Conservation (phyloP, 83 land plant genomes). For the Picea abies region DNA sequence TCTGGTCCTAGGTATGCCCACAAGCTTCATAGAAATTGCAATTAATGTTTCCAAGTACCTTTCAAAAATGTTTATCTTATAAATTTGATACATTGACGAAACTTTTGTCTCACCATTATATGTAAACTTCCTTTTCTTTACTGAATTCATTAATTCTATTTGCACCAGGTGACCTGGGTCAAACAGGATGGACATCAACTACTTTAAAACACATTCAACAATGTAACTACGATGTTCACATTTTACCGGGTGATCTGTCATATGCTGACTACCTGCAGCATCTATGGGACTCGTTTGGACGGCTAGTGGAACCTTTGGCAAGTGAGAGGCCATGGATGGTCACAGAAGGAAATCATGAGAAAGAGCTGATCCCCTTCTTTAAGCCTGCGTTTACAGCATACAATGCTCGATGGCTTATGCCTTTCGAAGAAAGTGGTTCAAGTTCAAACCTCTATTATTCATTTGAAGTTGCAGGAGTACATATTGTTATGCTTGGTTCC, state of each 20-base stretch:
- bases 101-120: not conserved
- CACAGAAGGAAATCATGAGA: constrained; percentile 69
- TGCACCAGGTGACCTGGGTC: constrained; percentile 75
- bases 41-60: not conserved
- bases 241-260: constrained; percentile 79
- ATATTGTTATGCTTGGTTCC: constrained; percentile 67
- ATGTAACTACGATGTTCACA: constrained; percentile 49
- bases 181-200: constrained; percentile 70
- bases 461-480: constrained; percentile 65
- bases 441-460: constrained; percentile 66
- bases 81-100: not conserved
- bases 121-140: not conserved
- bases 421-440: constrained; percentile 55
- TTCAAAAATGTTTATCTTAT: not conserved
- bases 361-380: constrained; percentile 43
- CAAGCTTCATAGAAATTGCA: not conserved
- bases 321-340: constrained; percentile 80
- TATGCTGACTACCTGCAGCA: constrained; percentile 76
- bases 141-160: constrained; percentile 1
- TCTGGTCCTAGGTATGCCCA: not conserved
- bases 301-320: constrained; percentile 59
- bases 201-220: constrained; percentile 61
- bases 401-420: constrained; percentile 68
- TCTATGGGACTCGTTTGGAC: constrained; percentile 77
- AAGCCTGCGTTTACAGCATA: constrained; percentile 39